These are phyloP conservation scores for Brassica balearica DNA, from an alignment of 441 rosid genomes.

Conservation along the genomic window DNA sequence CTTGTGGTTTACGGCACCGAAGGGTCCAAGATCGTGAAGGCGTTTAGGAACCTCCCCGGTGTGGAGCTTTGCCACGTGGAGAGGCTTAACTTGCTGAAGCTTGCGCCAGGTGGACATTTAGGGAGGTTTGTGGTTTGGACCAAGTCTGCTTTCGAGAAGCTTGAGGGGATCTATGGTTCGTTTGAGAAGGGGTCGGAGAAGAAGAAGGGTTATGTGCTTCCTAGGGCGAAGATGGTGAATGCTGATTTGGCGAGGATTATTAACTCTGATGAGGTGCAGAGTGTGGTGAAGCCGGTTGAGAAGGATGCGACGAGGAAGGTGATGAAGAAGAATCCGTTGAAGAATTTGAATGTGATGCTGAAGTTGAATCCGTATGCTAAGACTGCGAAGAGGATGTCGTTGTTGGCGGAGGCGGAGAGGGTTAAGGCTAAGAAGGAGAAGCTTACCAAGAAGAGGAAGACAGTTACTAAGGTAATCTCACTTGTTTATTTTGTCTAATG, in stretches of 20 bases:
- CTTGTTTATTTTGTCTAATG: not conserved
- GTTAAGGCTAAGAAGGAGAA: conserved; percentile 96
- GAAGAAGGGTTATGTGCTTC: conserved; percentile 91
- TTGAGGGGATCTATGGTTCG: conserved; percentile 84
- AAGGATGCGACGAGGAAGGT: conserved; percentile 73
- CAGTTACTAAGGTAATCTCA: conserved; percentile 67
- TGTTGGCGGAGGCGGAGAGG: conserved; percentile 88
- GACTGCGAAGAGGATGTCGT: conserved; percentile 90
- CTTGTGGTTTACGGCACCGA: conserved; percentile 80
- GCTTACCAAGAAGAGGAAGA: conserved; percentile 80
- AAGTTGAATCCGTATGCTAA: conserved; percentile 90
- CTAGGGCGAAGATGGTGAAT: conserved; percentile 88
- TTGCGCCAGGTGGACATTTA: conserved; percentile 97
- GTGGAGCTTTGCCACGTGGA: conserved; percentile 88
- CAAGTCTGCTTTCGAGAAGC: conserved; percentile 88
- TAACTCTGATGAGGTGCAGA: conserved; percentile 95
- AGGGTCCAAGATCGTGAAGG: conserved; percentile 84
- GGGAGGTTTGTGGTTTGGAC: conserved; percentile 98
- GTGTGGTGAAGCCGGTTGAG: conserved; percentile 83
- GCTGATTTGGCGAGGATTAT: conserved; percentile 93
- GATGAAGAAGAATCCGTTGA: conserved; percentile 91
- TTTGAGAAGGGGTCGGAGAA: conserved; percentile 83
- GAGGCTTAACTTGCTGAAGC: conserved; percentile 77
- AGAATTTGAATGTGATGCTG: conserved; percentile 81
- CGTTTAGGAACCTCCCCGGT: conserved; percentile 89